These are phyloP conservation scores for Kluyveromyces lactis DNA, from an alignment of 805 yeast species.

Conservation along the genomic window DNA sequence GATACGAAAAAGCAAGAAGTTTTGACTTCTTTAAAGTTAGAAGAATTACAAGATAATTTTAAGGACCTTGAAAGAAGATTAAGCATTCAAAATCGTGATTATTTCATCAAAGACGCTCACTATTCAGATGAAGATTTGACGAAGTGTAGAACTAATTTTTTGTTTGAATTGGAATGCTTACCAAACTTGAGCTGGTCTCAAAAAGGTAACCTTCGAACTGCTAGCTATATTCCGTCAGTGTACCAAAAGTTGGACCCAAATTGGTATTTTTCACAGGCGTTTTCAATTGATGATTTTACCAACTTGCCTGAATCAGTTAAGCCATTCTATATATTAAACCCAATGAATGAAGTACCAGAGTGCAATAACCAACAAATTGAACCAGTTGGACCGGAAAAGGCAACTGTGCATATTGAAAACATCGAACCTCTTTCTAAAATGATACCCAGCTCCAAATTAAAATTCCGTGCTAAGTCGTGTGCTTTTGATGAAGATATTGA, in stretches of 20 bases:
- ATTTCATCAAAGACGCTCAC: slow-evolving; percentile 5
- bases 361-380: slow-evolving; percentile 1
- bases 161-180: slow-evolving; percentile 28
- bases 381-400: background rate
- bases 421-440: background rate
- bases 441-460: background rate
- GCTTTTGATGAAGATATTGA: slow-evolving; percentile 2
- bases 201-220: slow-evolving; percentile 20
- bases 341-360: slow-evolving; percentile 5
- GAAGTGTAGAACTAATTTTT: slow-evolving; percentile 11
- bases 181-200: slow-evolving; percentile 7
- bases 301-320: background rate
- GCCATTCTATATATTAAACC: slow-evolving; percentile 1
- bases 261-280: slow-evolving; percentile 13
- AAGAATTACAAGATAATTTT: slow-evolving; percentile 12
- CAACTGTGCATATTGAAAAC: background rate
- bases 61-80: slow-evolving; percentile 1
- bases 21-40: slow-evolving; percentile 15
- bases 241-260: slow-evolving; percentile 15
- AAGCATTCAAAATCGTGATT: background rate
- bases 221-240: slow-evolving; percentile 20
- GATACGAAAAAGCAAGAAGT: background rate
- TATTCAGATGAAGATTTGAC: slow-evolving; percentile 9
- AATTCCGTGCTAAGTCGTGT: background rate
- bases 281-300: background rate